These are phyloP conservation scores for Tubosaeta sp. DNA, from an alignment of 768 basidiomycete species.

Conservation along the genomic window DNA sequence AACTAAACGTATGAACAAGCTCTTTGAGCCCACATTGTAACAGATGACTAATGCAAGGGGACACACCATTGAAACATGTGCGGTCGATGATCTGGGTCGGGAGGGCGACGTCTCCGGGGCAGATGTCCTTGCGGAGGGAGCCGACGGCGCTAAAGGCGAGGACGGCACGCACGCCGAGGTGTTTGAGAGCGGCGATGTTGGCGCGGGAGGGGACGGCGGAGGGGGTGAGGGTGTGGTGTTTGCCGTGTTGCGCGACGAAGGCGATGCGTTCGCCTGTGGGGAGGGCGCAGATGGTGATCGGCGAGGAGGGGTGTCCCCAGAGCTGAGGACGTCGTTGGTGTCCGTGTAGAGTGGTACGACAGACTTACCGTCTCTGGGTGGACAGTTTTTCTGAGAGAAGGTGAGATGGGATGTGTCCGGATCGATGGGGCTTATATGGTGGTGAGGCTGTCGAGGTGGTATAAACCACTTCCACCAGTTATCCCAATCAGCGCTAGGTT, in stretches of 20 bases:
- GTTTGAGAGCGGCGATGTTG: conserved; percentile 94
- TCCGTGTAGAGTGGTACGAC: neutral
- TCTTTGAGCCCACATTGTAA: no score
- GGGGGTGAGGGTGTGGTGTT: conserved; percentile 73
- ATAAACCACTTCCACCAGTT: conserved; percentile 89
- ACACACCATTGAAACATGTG: conserved; percentile 24
- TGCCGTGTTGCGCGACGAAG: conserved; percentile 89
- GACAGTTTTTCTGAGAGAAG: conserved; percentile 53
- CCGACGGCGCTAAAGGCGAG: conserved; percentile 96
- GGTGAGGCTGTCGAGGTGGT: conserved; percentile 88
- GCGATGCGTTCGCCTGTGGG: conserved; percentile 78
- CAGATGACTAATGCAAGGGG: no score
- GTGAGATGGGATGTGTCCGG: neutral
- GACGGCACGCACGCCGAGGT: conserved; percentile 82
- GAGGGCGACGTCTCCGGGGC: conserved; percentile 83
- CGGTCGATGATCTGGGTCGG: conserved; percentile 94
- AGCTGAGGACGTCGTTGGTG: conserved; percentile 47
- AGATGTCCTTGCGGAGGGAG: conserved; percentile 88
- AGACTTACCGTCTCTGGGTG: conserved; percentile 74
- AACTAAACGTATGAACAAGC: no score
- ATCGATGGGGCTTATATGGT: conserved; percentile 61
- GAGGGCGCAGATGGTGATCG: conserved; percentile 87
- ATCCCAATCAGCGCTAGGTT: conserved; percentile 73
- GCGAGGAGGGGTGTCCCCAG: conserved; percentile 89
- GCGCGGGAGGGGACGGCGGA: conserved; percentile 81